Conservation (phyloP, 192 early-diverging fungal genomes). For the Funneliformis mosseae region DNA sequence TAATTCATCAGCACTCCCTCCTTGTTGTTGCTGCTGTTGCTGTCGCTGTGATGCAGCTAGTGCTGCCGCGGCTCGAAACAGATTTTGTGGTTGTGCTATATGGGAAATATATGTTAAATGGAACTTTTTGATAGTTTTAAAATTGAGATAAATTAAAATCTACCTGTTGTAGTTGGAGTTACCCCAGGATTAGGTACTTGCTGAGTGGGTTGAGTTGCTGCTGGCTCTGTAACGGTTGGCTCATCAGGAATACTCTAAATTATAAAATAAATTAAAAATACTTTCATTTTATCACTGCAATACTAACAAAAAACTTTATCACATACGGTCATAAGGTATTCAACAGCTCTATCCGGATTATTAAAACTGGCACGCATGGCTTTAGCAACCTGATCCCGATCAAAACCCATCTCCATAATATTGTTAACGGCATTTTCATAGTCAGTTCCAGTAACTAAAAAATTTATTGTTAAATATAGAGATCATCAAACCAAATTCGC, state of each 20-base stretch:
- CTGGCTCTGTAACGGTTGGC: constrained; percentile 35
- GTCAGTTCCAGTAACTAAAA: constrained; percentile 67
- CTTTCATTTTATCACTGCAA: neutral
- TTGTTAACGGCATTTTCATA: constrained; percentile 82
- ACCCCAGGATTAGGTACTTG: constrained; percentile 20
- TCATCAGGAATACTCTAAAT: constrained; percentile 79
- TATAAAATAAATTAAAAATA: constrained; percentile 20
- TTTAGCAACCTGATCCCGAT: constrained; percentile 76
- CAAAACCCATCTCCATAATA: constrained; percentile 96
- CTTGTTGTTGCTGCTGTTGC: constrained; percentile 33
- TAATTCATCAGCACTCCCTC: constrained; percentile 48
- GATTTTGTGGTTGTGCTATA: constrained; percentile 52
- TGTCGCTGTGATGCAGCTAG: constrained; percentile 34
- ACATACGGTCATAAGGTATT: constrained; percentile 88
- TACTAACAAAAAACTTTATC: neutral
- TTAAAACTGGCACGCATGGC: constrained; percentile 98
- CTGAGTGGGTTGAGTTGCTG: constrained; percentile 35
- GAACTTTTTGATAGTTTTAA: neutral
- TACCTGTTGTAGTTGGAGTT: constrained; percentile 37
- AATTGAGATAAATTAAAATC: neutral
- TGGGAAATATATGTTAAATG: neutral
- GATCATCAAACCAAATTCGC: neutral
- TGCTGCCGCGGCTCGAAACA: constrained; percentile 60
- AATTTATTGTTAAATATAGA: neutral
- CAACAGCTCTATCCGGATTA: constrained; percentile 95